Evolutionary conservation across 2,329 filamentous ascomycete genomes (phyloP).

Genomic region (Ophiostoma sp.): DNA sequence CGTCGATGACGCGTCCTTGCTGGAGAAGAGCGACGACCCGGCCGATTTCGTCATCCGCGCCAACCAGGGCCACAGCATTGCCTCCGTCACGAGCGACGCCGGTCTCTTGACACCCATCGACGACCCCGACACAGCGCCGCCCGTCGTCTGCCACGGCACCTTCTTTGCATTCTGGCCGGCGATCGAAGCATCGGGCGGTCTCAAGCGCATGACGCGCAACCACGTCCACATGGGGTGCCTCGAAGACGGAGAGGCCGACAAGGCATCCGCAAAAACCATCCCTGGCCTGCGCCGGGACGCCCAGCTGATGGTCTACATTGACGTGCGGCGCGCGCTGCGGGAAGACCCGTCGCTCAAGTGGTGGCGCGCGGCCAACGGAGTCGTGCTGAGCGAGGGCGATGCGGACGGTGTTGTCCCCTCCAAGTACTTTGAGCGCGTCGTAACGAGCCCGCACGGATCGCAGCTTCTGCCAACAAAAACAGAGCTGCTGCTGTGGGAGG

Average conservation of each 20-base stretch:
- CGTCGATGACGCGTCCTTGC: background rate
- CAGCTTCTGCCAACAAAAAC: background rate
- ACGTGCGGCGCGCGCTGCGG: constrained; percentile 60
- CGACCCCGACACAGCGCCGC: constrained; percentile 54
- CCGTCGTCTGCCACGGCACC: constrained; percentile 77
- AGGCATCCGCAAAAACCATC: constrained; percentile 34
- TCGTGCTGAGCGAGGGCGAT: constrained; percentile 61
- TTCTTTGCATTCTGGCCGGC: constrained; percentile 72
- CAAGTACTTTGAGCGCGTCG: constrained; percentile 67
- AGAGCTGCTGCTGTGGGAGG: constrained; percentile 58
- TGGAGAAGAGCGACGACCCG: constrained; percentile 36
- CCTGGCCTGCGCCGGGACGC: constrained; percentile 77
- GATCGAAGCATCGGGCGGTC: constrained; percentile 70
- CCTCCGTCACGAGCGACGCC: constrained; percentile 60
- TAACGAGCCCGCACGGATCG: constrained; percentile 50
- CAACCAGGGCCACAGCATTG: constrained; percentile 87
- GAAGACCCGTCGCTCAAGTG: constrained; percentile 58
- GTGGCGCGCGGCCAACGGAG: constrained; percentile 74
- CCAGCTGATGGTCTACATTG: constrained; percentile 71
- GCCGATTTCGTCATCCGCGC: constrained; percentile 81
- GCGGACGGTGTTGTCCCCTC: constrained; percentile 58
- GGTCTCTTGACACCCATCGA: constrained; percentile 63
- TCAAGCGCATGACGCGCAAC: constrained; percentile 75
- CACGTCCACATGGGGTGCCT: constrained; percentile 76
- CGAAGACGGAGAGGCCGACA: background rate